Conservation (phyloP, 2,329 filamentous ascomycete genomes). For the Paecilomyces dactylethromorphus region DNA sequence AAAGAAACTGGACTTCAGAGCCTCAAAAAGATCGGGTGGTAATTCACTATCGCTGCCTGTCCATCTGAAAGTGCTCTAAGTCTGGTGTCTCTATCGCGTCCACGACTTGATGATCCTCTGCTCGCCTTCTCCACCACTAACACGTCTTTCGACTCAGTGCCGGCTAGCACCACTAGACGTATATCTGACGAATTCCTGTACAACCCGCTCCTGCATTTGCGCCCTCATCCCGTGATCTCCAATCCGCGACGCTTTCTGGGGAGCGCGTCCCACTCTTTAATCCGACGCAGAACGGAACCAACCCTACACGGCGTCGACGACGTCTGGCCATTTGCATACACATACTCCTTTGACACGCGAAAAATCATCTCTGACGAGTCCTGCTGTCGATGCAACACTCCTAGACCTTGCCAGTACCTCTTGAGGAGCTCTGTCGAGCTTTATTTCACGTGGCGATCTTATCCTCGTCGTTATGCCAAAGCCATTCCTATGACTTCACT, state of each 20-base stretch:
- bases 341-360: neutral
- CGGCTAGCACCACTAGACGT: neutral
- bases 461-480: neutral
- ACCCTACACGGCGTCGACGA: neutral
- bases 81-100: neutral
- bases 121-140: neutral
- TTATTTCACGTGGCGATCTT: neutral
- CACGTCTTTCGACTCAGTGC: neutral
- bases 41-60: neutral
- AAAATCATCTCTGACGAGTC: neutral
- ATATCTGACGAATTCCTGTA: neutral
- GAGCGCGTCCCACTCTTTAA: neutral
- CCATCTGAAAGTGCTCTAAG: neutral
- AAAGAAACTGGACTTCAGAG: neutral
- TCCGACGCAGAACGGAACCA: neutral
- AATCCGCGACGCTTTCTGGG: neutral
- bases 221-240: neutral
- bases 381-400: neutral
- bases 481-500: neutral
- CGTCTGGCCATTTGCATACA: neutral
- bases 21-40: neutral
- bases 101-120: neutral
- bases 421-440: neutral
- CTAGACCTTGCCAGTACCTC: neutral
- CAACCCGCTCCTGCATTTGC: neutral